Conservation (phyloP, 331 rosid species). For the Malus hybrid region DNA sequence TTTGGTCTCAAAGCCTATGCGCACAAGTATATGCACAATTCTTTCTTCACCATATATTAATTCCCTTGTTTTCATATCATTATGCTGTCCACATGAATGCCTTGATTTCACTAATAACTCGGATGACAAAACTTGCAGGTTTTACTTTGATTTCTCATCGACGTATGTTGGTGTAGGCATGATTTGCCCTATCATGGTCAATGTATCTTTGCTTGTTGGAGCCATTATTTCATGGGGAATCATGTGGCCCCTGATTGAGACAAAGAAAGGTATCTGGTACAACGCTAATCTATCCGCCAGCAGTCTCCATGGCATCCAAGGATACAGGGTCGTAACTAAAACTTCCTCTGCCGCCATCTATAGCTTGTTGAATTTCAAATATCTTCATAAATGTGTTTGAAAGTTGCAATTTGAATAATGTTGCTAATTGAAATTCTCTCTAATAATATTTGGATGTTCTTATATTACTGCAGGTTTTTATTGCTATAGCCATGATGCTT, state of each 20-base stretch:
- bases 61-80: neutral
- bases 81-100: neutral
- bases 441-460: neutral
- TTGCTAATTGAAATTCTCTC: neutral
- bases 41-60: neutral
- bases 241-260: slow-evolving; percentile 63
- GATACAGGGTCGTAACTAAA: slow-evolving; percentile 43
- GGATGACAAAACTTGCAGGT: slow-evolving; percentile 22
- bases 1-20: slow-evolving; percentile 62
- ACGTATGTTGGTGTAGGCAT: slow-evolving; percentile 80
- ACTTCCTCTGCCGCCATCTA: neutral
- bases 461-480: slow-evolving; percentile 35
- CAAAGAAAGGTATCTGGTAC: slow-evolving; percentile 65
- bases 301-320: slow-evolving; percentile 71
- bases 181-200: slow-evolving; percentile 65
- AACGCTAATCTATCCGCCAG: slow-evolving; percentile 25
- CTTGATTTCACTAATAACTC: neutral
- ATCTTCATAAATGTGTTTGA: neutral
- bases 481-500: slow-evolving; percentile 65
- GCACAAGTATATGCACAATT: slow-evolving; percentile 19
- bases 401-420: neutral
- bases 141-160: slow-evolving; percentile 67
- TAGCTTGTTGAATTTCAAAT: neutral
- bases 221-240: slow-evolving; percentile 71
- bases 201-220: slow-evolving; percentile 57